phyloP scores from a whole-genome alignment of 805 yeast genomes.

The Yamadazyma laniorum region DNA sequence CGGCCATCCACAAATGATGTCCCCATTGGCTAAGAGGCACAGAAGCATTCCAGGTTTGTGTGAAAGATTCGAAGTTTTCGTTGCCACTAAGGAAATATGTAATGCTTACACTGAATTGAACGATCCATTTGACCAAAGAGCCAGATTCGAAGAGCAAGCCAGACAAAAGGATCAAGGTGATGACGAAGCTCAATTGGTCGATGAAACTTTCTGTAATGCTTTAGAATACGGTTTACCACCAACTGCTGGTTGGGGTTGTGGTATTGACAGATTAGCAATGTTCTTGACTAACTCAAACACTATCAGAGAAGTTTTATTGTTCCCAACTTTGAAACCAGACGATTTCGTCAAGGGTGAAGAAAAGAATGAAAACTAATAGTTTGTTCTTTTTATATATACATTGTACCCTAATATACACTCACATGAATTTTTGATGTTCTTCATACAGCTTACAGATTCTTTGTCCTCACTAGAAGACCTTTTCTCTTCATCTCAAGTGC shows the following conservation, averaged over 20 bases:
- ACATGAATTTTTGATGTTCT: too few species aligned
- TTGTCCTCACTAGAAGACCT: constrained; percentile 42
- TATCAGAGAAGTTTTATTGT: constrained; percentile 93
- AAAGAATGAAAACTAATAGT: constrained; percentile 15
- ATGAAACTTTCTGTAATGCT: constrained; percentile 96
- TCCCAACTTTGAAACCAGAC: constrained; percentile 99
- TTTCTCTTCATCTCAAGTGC: constrained; percentile 85
- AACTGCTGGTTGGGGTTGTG: constrained; percentile 99
- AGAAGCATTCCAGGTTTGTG: constrained; percentile 91
- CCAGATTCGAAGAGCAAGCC: constrained; percentile 97
- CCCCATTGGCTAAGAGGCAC: constrained; percentile 96
- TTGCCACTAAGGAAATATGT: constrained; percentile 97
- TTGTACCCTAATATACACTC: constrained; percentile 4
- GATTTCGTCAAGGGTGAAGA: constrained; percentile 40
- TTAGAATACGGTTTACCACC: constrained; percentile 98
- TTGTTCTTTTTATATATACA: not conserved
- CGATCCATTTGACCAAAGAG: constrained; percentile 98
- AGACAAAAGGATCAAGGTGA: constrained; percentile 98
- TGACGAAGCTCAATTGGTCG: constrained; percentile 96
- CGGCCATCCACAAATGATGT: constrained; percentile 99
- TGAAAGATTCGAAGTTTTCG: constrained; percentile 98
- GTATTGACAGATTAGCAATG: constrained; percentile 98
- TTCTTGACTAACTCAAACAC: constrained; percentile 95
- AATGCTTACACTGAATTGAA: constrained; percentile 98
- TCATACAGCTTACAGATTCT: not conserved